Evolutionary conservation across 176 grass and related monocot species (phyloP), one percentile per base, ranked within the genome.

Genomic region (Triticum monococcum): DNA sequence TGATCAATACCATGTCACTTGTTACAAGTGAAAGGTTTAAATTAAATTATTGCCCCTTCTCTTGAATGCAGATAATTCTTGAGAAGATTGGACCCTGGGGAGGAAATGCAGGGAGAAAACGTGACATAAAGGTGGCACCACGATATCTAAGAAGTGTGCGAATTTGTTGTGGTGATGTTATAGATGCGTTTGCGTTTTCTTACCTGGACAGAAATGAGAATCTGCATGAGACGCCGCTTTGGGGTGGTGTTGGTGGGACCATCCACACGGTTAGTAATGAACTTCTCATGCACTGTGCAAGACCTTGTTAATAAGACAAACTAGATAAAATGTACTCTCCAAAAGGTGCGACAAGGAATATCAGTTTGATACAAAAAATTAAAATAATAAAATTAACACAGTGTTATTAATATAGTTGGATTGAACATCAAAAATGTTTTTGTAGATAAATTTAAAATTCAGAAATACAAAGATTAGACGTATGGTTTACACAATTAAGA

Each of bases 21-120:
- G 2, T 13, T 31, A 56, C 8, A 56, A 5, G 0, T 56, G 52
- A 56, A 56, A 56, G 52, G 26, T 31, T 66, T 17, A 16, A n/a
- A n/a, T n/a, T n/a, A n/a, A 31, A 73, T 13, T 45, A n/a, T 45
- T 45, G 1, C 4, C 23, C 13, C 11, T 13, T 73, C 11, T 23
- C n/a, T 43, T 73, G 38, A 5, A 26, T 33, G 11, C 30, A 85
- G 61, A 8, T 36, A 2, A 5, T 36, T 12, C 26, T 73, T 67
- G 24, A 26, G 1, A 85, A 41, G 61, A 66, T 64, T 37, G 72
- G 83, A 75, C 41, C 72, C 18, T 85, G 83, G 83, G 83, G 83
- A 12, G 83, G 83, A 85, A 24, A 54, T 54, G 2, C 22, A 56
- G 83, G 83, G 31, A 66, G 8, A 1, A 12, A n/a, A 7, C 62